Base-by-base conservation (phyloP, 805 yeast genomes). In the Yamadazyma olivae region DNA sequence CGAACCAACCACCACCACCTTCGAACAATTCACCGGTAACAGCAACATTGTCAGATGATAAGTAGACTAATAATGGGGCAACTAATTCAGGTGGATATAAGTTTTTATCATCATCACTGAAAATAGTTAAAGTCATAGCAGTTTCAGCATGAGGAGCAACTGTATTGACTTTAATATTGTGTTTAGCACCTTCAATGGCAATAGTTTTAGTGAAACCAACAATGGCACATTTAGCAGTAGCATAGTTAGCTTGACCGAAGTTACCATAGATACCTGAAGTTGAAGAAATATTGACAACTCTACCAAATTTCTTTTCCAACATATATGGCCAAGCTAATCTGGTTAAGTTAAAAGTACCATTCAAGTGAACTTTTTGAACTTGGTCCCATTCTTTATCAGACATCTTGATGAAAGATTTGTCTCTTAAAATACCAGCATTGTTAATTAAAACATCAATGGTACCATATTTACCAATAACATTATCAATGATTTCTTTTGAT, bases 121-220 rank as follows among this genome's bases (percentile, higher is more conserved):
- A 85, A 32, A 91, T 81, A 5, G 95, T 84, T 53, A 78, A 76
- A 19, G 99, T 91, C 99, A 91, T 91, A 39, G 95, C 90, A 29
- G 99, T 91, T 55, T 91, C 97, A 19, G 98, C 98, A 59, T 91
- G 96, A 36, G 99, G 99, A 18, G 99, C 98, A 58, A 89, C 81
- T 24, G 79, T 77, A 56, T 90, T 86, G 39, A 80, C 90, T 52
- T 72, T 70, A 49, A 91, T 88, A 55, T 82, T 79, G 53, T 70
- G 57, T 60, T 77, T 87, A 41, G 79, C 79, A 53, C 99, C 99
- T 68, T 91, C 99, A 46, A 86, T 72, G 19, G 98, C 96, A 45
- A 88, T 62, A 28, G 97, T 83, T 61, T 77, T 80, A 27, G 96
- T 75, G 49, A 91, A 75, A 13, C 96, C 96, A 32, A 89, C 64